Evolutionary conservation across 2,329 filamentous ascomycete species (phyloP).

Genomic region (Talaromyces sp.): DNA sequence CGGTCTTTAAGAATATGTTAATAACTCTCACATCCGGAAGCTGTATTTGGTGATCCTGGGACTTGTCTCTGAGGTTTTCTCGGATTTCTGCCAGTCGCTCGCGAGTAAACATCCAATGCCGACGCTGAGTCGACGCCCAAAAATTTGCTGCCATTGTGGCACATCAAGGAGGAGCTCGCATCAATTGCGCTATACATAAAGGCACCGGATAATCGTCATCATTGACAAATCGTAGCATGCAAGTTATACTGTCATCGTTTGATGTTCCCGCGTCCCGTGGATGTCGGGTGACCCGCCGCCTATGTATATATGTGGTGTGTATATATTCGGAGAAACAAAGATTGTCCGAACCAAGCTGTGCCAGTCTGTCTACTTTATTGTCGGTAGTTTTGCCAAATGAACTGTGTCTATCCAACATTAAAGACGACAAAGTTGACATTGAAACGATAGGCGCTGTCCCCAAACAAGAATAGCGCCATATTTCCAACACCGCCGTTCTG

Average conservation of each 20-base stretch:
- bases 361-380: not conserved
- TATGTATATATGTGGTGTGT: conserved; percentile 2
- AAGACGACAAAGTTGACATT: not conserved
- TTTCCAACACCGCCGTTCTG: not conserved
- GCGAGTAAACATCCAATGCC: conserved; percentile 85
- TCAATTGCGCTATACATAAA: conserved; percentile 2
- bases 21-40: conserved; percentile 78
- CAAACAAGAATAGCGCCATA: conserved; percentile 6
- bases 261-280: not conserved
- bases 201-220: conserved; percentile 35
- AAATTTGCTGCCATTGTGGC: conserved; percentile 82
- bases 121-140: conserved; percentile 90
- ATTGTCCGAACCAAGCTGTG: not conserved
- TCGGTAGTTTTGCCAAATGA: not conserved
- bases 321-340: not conserved
- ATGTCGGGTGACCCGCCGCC: not conserved
- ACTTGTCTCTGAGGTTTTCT: conserved; percentile 71
- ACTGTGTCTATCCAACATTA: not conserved
- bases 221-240: not conserved
- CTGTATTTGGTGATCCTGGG: conserved; percentile 72
- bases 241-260: not conserved
- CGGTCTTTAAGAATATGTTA: conserved; percentile 88
- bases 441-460: not conserved
- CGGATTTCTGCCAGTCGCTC: conserved; percentile 73
- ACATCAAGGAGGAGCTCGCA: not conserved